Evolutionary conservation across 83 land plant species (phyloP), one percentile per base, ranked within the genome.

Genomic region (Diphasiastrum complanatum): DNA sequence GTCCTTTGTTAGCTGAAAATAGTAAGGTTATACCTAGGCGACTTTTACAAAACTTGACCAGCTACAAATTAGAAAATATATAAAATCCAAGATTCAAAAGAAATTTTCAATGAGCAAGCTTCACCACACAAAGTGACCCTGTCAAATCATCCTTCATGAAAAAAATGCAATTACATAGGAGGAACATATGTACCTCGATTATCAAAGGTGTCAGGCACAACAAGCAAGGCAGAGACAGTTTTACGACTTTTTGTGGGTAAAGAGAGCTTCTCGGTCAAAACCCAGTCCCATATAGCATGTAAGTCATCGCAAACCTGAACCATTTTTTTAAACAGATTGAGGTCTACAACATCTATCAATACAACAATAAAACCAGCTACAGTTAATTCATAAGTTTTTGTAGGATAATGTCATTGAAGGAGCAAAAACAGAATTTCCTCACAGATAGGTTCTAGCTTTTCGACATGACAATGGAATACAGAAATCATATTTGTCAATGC

Each of bases 161-260:
- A 11, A 1, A 48, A 49, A 18, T 33, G 33, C 12, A 14, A 40
- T 16, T 47, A 11, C 11, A 33, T 27, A 22, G 8, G 32, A n/a
- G n/a, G n/a, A n/a, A n/a, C n/a, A n/a, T n/a, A n/a, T 26, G 20
- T 81, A 87, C 93, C 97, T 38, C 95, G 82, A 57, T 68, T 85
- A 58, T 92, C 96, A 79, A 92, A 81, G 33, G 98, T 78, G 46
- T 92, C 98, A 3, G 98, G 91, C 52, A 83, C 53, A 60, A 92
- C 91, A 48, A 92, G 62, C 60, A 92, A 63, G 43, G 67, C 87
- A 66, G 98, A 85, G 36, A 74, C 77, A 49, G 61, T 56, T 43
- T 61, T 63, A 34, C 95, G 87, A 38, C 74, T 62, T 51, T 58
- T 34, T 3, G 58, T 60, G 29, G 55, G 69, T 24, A 88, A 66